Base-by-base conservation (phyloP, 208 protist species). In the Leishmania major region DNA sequence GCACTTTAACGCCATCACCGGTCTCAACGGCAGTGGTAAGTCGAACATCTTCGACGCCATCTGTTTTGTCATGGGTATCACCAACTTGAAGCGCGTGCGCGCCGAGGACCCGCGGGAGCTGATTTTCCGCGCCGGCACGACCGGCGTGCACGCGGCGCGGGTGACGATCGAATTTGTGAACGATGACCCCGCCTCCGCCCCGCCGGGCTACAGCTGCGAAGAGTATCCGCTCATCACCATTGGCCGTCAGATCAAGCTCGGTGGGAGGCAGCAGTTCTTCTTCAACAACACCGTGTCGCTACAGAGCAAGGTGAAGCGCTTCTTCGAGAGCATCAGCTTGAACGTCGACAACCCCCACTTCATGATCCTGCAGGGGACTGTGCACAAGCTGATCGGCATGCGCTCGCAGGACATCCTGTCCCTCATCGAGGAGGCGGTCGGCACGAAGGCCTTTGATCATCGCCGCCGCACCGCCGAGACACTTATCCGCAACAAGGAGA, bases 301-400 rank as follows among this genome's bases (percentile, higher is more conserved):
- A 84, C 94, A 98, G 69, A 99, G 95, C 72, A 93, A 98, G 82
- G 98, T 99, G 43, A 98, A 99, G 87, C 99, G 99, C 79, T 97
- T 99, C 35, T 99, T 99, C 87, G 98, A 99, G 79, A 99, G 99
- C 35, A 99, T 99, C 76, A 99, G 99, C 87, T 92, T 99, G 19
- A 99, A 99, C 88, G 98, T 99, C 19, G 99, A 99, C 92, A 99
- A 99, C 90, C 99, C 99, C 53, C 99, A 99, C 87, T 99, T 99
- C 85, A 96, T 99, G 81, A 99, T 99, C 84, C 99, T 99, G 97
- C 99, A 99, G 83, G 99, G 99, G 64, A 96, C 98, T 28, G 99
- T 99, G 80, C 99, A 99, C 69, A 99, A 99, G 91, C 91, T 99
- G 2, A 95, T 99, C 43, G 99, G 99, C 85, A 99, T 99, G 99